A percentile compares a stretch with the other conserved stretches of the same genome.
Evolutionary conservation across 352 stramenopile species (phyloP).

Genomic region (Phytopythium litorale): DNA sequence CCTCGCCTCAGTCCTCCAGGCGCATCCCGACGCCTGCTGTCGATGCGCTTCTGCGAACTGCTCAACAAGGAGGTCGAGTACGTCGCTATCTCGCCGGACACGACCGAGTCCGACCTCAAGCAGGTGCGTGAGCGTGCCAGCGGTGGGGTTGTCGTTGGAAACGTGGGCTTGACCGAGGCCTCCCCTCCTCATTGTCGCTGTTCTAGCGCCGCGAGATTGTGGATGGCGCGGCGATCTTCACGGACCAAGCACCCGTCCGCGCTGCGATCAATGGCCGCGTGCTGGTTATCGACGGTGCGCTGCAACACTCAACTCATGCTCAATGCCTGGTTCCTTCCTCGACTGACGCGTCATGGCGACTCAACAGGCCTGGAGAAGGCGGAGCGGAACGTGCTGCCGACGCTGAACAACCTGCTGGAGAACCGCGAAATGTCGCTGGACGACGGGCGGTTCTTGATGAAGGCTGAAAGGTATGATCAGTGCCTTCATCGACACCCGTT

Average conservation of each 20-base stretch:
- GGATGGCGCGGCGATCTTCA: constrained; percentile 74
- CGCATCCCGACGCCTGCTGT: constrained; percentile 62
- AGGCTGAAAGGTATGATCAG: constrained; percentile 56
- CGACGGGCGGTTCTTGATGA: constrained; percentile 92
- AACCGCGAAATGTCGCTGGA: constrained; percentile 95
- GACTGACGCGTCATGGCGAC: not conserved
- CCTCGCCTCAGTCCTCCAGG: constrained; percentile 52
- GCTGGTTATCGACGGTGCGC: constrained; percentile 91
- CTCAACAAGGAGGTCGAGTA: constrained; percentile 86
- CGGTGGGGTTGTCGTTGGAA: not conserved
- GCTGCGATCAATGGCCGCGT: constrained; percentile 92
- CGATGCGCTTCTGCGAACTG: constrained; percentile 84
- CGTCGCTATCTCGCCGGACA: constrained; percentile 92
- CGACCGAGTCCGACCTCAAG: constrained; percentile 92
- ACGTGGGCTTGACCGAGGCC: too few species aligned
- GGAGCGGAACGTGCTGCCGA: constrained; percentile 95
- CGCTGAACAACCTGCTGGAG: constrained; percentile 97
- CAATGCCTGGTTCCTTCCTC: not conserved
- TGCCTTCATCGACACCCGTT: not conserved
- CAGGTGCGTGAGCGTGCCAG: constrained; percentile 34
- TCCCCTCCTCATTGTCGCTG: not conserved
- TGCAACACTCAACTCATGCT: not conserved
- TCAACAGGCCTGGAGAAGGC: constrained; percentile 89
- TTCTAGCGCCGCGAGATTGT: constrained; percentile 64
- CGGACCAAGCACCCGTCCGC: constrained; percentile 90